A percentile compares a stretch with the other conserved stretches of the same genome.
phyloP scores from a whole-genome alignment of 2,329 filamentous ascomycete species.

The Phialocephala sp. region DNA sequence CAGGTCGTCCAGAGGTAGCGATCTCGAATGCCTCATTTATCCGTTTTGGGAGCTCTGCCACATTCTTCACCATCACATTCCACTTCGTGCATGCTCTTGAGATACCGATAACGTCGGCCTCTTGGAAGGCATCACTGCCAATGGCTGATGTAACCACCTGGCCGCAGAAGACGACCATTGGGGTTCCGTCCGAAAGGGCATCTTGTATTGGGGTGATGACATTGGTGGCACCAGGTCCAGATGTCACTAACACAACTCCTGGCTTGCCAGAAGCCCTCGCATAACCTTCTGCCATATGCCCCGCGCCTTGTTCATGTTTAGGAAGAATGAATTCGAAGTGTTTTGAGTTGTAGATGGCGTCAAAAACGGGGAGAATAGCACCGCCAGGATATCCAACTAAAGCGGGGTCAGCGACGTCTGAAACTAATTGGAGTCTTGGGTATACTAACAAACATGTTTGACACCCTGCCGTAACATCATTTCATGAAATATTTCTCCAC shows the following conservation, averaged over 20 bases:
- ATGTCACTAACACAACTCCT: slow-evolving; percentile 95
- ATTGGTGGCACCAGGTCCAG: slow-evolving; percentile 94
- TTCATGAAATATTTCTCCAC: slow-evolving; percentile 97
- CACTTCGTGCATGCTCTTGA: slow-evolving; percentile 96
- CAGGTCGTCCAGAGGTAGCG: slow-evolving; percentile 89
- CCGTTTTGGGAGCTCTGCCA: slow-evolving; percentile 87
- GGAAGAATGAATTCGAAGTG: slow-evolving; percentile 97
- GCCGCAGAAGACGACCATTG: slow-evolving; percentile 93
- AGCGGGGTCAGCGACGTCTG: slow-evolving; percentile 28
- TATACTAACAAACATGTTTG: slow-evolving; percentile 86
- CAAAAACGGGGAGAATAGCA: slow-evolving; percentile 96
- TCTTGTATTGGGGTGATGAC: slow-evolving; percentile 97
- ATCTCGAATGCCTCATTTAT: slow-evolving; percentile 99
- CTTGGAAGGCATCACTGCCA: slow-evolving; percentile 95
- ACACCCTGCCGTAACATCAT: slow-evolving; percentile 96
- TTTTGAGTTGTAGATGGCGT: slow-evolving; percentile 97
- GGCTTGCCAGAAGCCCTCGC: slow-evolving; percentile 92
- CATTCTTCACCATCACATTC: slow-evolving; percentile 98
- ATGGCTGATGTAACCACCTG: slow-evolving; percentile 91
- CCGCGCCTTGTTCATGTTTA: slow-evolving; percentile 95
- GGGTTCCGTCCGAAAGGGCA: slow-evolving; percentile 92
- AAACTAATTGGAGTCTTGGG: not conserved
- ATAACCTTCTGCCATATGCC: slow-evolving; percentile 98
- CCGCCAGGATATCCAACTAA: slow-evolving; percentile 89
- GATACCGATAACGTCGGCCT: slow-evolving; percentile 93